Evolutionary conservation across 495 filamentous ascomycete species (phyloP).

Genomic region (Glarea lozoyensis): DNA sequence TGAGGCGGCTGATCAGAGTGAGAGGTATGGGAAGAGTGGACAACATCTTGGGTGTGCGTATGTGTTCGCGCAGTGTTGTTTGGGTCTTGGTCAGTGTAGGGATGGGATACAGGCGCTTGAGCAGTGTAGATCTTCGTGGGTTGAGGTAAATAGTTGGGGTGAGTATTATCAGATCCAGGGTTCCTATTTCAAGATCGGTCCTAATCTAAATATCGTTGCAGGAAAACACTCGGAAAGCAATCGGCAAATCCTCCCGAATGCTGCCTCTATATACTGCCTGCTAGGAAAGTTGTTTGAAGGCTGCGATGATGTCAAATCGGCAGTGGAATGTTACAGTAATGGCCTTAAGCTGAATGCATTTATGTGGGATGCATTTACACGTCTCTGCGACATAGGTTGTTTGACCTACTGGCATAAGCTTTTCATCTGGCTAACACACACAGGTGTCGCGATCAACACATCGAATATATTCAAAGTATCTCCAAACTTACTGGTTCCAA

Average conservation of each 20-base stretch:
- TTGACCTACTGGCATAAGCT: too few relatives aligned
- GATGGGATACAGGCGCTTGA: constrained; percentile 79
- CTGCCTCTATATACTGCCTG: constrained; percentile 68
- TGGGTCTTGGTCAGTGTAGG: constrained; percentile 64
- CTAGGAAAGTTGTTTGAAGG: constrained; percentile 81
- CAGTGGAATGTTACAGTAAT: constrained; percentile 75
- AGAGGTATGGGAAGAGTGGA: constrained; percentile 51
- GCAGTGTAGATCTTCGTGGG: constrained; percentile 61
- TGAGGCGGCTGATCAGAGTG: constrained; percentile 59
- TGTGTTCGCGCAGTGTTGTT: constrained; percentile 80
- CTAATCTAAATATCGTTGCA: too few relatives aligned
- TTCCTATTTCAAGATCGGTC: too few relatives aligned
- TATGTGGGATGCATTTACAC: constrained; percentile 95
- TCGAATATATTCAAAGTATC: constrained; percentile 79
- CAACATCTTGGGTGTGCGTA: constrained; percentile 81
- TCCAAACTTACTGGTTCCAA: constrained; percentile 47
- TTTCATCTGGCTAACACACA: too few relatives aligned
- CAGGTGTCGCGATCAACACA: constrained; percentile 65
- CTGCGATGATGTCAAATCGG: constrained; percentile 69
- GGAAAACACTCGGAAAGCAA: too few relatives aligned
- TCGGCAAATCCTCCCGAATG: constrained; percentile 68
- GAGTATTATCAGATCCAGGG: constrained; percentile 65
- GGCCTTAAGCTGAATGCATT: constrained; percentile 87
- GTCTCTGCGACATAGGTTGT: constrained; percentile 55
- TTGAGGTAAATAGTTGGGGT: constrained; percentile 60